phyloP scores from a whole-genome alignment of 805 yeast genomes.

The Blastobotrys parvus region DNA sequence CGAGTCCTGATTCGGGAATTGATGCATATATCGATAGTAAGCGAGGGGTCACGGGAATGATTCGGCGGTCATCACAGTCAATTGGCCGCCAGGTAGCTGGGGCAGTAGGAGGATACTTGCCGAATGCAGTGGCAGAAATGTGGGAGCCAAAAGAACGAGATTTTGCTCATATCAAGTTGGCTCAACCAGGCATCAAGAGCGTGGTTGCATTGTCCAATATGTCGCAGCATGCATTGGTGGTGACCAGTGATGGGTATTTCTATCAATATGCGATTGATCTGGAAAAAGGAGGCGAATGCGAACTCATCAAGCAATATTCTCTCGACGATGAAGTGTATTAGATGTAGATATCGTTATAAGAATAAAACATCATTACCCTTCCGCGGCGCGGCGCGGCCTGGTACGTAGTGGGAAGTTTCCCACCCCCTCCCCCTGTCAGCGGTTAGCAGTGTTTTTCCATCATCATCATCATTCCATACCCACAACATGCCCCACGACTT shows the following conservation, averaged over 20 bases:
- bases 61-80: constrained; percentile 29
- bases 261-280: constrained; percentile 77
- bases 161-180: constrained; percentile 77
- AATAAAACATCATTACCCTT: too few species aligned
- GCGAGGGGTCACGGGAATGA: constrained; percentile 17
- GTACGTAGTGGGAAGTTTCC: too few species aligned
- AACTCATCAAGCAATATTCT: constrained; percentile 62
- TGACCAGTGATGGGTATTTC: constrained; percentile 73
- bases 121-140: constrained; percentile 70
- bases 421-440: too few species aligned
- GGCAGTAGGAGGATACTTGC: constrained; percentile 80
- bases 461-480: too few species aligned
- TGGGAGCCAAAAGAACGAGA: constrained; percentile 79
- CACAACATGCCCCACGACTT: too few species aligned
- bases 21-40: constrained; percentile 14
- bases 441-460: too few species aligned
- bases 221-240: constrained; percentile 48
- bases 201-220: constrained; percentile 31
- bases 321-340: constrained; percentile 24
- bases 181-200: constrained; percentile 16
- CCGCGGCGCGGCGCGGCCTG: background rate
- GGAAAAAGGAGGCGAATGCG: constrained; percentile 90
- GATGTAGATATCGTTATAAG: background rate
- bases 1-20: background rate
- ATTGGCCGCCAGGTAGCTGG: constrained; percentile 47